Conservation (phyloP, 139 green algal species). For the Micractinium conductrix region DNA sequence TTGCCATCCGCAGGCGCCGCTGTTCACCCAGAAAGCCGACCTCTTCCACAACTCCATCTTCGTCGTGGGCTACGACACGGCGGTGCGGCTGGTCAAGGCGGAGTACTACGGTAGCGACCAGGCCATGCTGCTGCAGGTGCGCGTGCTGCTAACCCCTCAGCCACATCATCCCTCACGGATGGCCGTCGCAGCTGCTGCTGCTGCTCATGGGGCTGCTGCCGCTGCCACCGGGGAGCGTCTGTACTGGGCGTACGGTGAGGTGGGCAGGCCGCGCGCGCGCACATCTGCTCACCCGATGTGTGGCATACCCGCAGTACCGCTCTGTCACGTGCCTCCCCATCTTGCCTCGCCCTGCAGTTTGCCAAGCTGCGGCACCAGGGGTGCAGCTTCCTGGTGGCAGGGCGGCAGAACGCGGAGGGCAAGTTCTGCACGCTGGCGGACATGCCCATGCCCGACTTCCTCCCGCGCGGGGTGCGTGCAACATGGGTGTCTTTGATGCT, state of each 20-base stretch:
- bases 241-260: too few relatives aligned
- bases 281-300: too few relatives aligned
- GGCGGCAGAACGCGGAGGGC: slow-evolving; percentile 49
- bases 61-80: slow-evolving; percentile 88
- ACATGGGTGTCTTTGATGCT: background rate
- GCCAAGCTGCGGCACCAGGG: slow-evolving; percentile 48
- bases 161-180: too few relatives aligned
- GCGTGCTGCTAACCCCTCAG: too few relatives aligned
- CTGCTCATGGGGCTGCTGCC: too few relatives aligned
- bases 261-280: too few relatives aligned
- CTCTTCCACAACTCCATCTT: slow-evolving; percentile 73
- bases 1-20: slow-evolving; percentile 52
- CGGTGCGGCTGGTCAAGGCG: slow-evolving; percentile 72
- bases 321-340: background rate
- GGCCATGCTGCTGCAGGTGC: slow-evolving; percentile 68
- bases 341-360: slow-evolving; percentile 42
- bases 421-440: slow-evolving; percentile 69
- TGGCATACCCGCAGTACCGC: too few relatives aligned
- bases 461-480: slow-evolving; percentile 48
- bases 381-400: slow-evolving; percentile 80
- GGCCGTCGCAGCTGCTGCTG: too few relatives aligned
- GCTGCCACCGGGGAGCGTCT: too few relatives aligned
- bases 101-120: slow-evolving; percentile 79
- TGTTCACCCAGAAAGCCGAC: slow-evolving; percentile 83
- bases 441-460: slow-evolving; percentile 57